Percentiles rank a stretch among this genome's conserved stretches.
Evolutionary conservation across 805 yeast genomes (phyloP).

Genomic region (Candida endomychidarum): DNA sequence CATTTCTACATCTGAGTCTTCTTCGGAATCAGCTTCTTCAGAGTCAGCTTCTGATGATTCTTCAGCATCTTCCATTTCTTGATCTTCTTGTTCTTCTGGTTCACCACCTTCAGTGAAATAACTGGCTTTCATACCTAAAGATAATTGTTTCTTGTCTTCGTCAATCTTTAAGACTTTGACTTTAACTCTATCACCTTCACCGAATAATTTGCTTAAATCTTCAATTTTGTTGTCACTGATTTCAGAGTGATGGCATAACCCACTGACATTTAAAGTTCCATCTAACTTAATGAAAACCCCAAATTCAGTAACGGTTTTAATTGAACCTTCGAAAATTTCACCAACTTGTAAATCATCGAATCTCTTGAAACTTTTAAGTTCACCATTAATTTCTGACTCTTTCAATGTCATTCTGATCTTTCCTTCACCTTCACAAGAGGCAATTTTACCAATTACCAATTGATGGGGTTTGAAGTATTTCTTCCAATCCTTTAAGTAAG

Average conservation of each 20-base stretch:
- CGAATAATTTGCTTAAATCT: conserved; percentile 65
- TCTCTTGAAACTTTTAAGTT: conserved; percentile 53
- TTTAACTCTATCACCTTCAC: conserved; percentile 88
- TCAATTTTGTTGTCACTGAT: conserved; percentile 69
- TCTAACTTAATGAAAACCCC: conserved; percentile 89
- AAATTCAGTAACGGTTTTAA: conserved; percentile 75
- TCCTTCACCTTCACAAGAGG: conserved; percentile 59
- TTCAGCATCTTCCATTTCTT: conserved; percentile 28
- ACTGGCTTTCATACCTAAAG: conserved; percentile 94
- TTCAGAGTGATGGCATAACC: conserved; percentile 84
- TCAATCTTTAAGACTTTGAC: conserved; percentile 72
- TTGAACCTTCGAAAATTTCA: conserved; percentile 72
- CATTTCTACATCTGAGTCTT: conserved; percentile 23
- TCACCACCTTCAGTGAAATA: conserved; percentile 54
- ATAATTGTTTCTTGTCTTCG: conserved; percentile 65
- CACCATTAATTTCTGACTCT: conserved; percentile 77
- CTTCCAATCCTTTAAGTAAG: conserved; percentile 86
- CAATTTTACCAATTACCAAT: conserved; percentile 69
- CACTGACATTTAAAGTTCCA: conserved; percentile 71
- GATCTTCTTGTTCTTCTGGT: conserved; percentile 20
- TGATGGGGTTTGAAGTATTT: conserved; percentile 69
- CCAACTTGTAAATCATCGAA: conserved; percentile 71
- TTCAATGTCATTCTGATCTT: conserved; percentile 76
- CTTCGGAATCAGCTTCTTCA: conserved; percentile 53
- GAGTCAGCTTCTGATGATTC: conserved; percentile 22